Conservation (phyloP, 2,329 filamentous ascomycete species). For the Gnomoniopsis sp. region DNA sequence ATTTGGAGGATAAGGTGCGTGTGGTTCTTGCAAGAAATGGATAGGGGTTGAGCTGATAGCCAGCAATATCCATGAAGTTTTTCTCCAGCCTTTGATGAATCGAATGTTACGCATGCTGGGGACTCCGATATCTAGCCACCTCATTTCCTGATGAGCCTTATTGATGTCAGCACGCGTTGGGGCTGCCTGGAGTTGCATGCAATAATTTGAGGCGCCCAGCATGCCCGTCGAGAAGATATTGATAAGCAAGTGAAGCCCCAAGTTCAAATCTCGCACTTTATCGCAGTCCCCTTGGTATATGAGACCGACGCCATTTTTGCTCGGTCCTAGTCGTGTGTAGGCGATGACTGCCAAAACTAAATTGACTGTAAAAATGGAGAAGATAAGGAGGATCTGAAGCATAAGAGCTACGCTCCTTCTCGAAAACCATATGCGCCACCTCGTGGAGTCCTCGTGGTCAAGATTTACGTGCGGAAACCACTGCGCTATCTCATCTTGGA, state of each 20-base stretch:
- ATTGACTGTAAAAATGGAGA: slow-evolving; percentile 23
- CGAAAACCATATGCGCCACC: slow-evolving; percentile 20
- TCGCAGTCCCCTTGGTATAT: slow-evolving; percentile 26
- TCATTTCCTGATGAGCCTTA: slow-evolving; percentile 7
- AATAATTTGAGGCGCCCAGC: slow-evolving; percentile 33
- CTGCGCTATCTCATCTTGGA: background rate
- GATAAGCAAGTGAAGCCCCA: slow-evolving; percentile 29
- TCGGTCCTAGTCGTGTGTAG: slow-evolving; percentile 10
- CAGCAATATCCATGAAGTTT: slow-evolving; percentile 9
- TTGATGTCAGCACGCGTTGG: slow-evolving; percentile 31
- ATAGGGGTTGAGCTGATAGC: slow-evolving; percentile 18
- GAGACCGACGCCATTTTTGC: slow-evolving; percentile 23
- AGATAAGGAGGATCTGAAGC: slow-evolving; percentile 25
- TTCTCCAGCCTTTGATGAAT: slow-evolving; percentile 7
- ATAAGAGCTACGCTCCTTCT: slow-evolving; percentile 21
- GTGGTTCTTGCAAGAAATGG: slow-evolving; percentile 15
- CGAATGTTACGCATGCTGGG: slow-evolving; percentile 16
- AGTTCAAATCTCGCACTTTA: slow-evolving; percentile 10
- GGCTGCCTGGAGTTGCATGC: slow-evolving; percentile 32
- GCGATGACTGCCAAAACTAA: slow-evolving; percentile 23
- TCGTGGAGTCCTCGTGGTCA: background rate
- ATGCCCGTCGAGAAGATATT: slow-evolving; percentile 29
- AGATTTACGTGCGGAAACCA: background rate
- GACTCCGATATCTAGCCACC: slow-evolving; percentile 19
- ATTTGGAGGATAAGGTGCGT: too few species aligned